Evolutionary conservation across 805 yeast species (phyloP).

Genomic region (Starmerella floris): DNA sequence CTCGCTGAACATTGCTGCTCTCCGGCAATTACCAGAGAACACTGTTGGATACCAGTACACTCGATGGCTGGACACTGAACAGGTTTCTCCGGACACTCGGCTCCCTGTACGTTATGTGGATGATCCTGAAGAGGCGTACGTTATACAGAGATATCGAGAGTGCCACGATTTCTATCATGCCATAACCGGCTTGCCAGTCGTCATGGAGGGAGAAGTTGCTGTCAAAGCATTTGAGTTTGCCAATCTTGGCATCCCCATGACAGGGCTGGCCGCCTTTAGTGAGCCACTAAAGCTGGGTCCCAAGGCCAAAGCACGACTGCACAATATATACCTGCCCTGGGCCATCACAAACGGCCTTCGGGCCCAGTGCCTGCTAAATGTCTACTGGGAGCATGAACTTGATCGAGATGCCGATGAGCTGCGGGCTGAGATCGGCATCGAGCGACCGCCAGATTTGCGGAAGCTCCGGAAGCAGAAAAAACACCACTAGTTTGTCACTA

Average conservation of each 20-base stretch:
- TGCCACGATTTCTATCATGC: conserved; percentile 97
- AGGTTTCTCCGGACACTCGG: conserved; percentile 87
- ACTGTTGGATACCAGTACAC: conserved; percentile 72
- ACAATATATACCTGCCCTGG: conserved; percentile 75
- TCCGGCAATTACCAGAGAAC: conserved; percentile 47
- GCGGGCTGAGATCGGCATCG: conserved; percentile 57
- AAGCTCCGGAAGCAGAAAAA: conserved; percentile 28
- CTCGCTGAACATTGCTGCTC: conserved; percentile 47
- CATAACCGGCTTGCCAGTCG: conserved; percentile 74
- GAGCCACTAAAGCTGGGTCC: conserved; percentile 69
- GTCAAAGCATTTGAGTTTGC: conserved; percentile 85
- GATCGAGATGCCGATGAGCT: conserved; percentile 60
- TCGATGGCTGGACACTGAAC: conserved; percentile 71
- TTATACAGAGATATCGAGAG: conserved; percentile 88
- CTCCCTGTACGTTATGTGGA: conserved; percentile 77
- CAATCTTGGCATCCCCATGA: conserved; percentile 88
- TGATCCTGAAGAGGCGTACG: conserved; percentile 79
- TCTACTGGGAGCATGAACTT: conserved; percentile 80
- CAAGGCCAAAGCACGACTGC: conserved; percentile 46
- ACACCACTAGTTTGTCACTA: neutral
- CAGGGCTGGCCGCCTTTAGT: conserved; percentile 79
- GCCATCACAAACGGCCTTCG: conserved; percentile 59
- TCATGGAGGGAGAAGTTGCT: conserved; percentile 92
- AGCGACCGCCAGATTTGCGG: conserved; percentile 68
- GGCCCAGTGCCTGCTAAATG: conserved; percentile 66